Evolutionary conservation across 1,284 basidiomycete species (phyloP).

Genomic region (Irpex sp.): DNA sequence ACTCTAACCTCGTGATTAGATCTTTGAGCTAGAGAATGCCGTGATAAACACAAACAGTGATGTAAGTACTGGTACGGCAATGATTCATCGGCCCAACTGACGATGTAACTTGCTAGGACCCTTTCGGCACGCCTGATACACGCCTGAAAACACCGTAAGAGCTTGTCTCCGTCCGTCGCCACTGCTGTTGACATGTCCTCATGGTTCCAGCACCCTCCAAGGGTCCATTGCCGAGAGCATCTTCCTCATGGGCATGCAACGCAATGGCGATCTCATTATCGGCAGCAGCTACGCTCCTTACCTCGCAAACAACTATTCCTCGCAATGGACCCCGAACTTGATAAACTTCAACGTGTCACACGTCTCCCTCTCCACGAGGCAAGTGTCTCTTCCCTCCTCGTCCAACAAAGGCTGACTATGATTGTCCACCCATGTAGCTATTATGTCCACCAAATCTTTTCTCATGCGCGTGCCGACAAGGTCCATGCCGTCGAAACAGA

Average conservation of each 20-base stretch:
- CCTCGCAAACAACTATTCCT: slow-evolving; percentile 6
- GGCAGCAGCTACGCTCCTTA: slow-evolving; percentile 7
- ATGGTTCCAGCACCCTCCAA: slow-evolving; percentile 5
- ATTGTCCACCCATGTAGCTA: not conserved
- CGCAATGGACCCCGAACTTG: slow-evolving; percentile 8
- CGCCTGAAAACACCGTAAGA: slow-evolving; percentile 6
- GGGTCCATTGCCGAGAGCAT: slow-evolving; percentile 7
- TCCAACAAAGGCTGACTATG: too few species aligned
- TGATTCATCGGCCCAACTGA: not conserved
- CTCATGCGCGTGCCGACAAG: not conserved
- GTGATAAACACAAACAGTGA: slow-evolving; percentile 8
- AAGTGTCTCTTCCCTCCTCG: not conserved
- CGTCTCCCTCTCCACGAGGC: slow-evolving; percentile 7
- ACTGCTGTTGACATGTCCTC: not conserved
- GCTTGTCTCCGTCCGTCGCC: too few species aligned
- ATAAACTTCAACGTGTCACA: slow-evolving; percentile 8
- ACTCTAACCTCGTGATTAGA: not conserved
- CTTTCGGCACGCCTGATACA: slow-evolving; percentile 7
- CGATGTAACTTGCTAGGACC: not conserved
- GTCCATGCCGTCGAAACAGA: not conserved
- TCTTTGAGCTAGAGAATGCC: slow-evolving; percentile 8
- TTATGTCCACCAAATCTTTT: not conserved
- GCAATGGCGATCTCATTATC: slow-evolving; percentile 5
- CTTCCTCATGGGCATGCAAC: slow-evolving; percentile 10
- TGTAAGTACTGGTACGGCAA: not conserved